A percentile compares a stretch with the other conserved stretches of the same genome.
Evolutionary conservation across 371 early-diverging fungal genomes (phyloP).

Genomic region (Mucor irregularis): DNA sequence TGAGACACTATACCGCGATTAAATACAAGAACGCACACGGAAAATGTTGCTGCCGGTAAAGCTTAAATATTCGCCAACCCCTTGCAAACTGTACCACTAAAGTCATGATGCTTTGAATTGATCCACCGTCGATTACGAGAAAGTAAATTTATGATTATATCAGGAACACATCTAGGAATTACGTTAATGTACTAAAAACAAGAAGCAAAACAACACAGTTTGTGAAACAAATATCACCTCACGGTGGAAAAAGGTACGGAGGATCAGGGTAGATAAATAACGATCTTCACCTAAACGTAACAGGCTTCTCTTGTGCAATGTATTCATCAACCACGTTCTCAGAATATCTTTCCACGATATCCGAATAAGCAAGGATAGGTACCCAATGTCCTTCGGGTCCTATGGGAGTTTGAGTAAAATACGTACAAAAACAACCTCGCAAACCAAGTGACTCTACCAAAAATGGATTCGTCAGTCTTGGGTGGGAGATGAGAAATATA

Average conservation of each 20-base stretch:
- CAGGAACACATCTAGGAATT: slow-evolving; percentile 62
- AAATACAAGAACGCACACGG: slow-evolving; percentile 47
- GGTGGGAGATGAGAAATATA: slow-evolving; percentile 93
- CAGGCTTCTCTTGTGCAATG: slow-evolving; percentile 94
- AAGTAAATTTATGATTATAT: slow-evolving; percentile 73
- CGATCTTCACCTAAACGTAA: slow-evolving; percentile 94
- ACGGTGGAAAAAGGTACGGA: slow-evolving; percentile 87
- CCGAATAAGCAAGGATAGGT: slow-evolving; percentile 84
- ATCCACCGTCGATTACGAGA: slow-evolving; percentile 92
- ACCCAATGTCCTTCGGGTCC: slow-evolving; percentile 64
- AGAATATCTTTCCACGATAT: slow-evolving; percentile 88
- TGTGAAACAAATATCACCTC: slow-evolving; percentile 92
- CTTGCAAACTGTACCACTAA: slow-evolving; percentile 90
- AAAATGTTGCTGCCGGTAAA: slow-evolving; percentile 80
- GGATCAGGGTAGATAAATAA: slow-evolving; percentile 93
- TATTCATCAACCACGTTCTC: slow-evolving; percentile 88
- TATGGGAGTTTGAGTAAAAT: slow-evolving; percentile 86
- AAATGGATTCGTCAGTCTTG: slow-evolving; percentile 94
- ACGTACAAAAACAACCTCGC: slow-evolving; percentile 96
- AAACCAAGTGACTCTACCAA: slow-evolving; percentile 97
- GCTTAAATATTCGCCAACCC: slow-evolving; percentile 85
- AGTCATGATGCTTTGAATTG: slow-evolving; percentile 87
- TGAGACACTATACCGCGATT: neutral
- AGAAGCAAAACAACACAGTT: slow-evolving; percentile 51
- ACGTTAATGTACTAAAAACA: neutral